Conservation (phyloP, 1,284 basidiomycete species). For the Fomitopsis palustris region DNA sequence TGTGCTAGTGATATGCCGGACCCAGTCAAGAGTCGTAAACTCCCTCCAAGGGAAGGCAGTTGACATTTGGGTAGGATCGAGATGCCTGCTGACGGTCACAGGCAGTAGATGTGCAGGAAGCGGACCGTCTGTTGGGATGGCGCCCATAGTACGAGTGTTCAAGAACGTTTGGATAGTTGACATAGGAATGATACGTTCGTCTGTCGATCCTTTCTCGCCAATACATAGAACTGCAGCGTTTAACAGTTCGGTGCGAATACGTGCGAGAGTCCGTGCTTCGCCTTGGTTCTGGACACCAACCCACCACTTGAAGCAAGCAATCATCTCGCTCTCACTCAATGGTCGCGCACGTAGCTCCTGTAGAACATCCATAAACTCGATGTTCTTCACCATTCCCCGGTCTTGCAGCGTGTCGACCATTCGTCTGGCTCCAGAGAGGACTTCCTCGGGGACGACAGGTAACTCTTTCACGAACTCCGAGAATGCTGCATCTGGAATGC, state of each 20-base stretch:
- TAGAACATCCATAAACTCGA: constrained; percentile 86
- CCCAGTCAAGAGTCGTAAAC: constrained; percentile 76
- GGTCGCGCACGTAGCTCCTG: constrained; percentile 75
- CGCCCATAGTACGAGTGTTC: constrained; percentile 58
- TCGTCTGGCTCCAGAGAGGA: constrained; percentile 59
- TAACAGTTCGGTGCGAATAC: constrained; percentile 60
- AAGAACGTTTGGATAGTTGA: constrained; percentile 72
- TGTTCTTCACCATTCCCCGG: constrained; percentile 74
- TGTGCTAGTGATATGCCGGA: constrained; percentile 61
- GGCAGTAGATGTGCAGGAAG: constrained; percentile 81
- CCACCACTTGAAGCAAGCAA: constrained; percentile 91
- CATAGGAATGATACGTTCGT: constrained; percentile 65
- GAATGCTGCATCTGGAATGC: constrained; percentile 77
- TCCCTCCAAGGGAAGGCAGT: constrained; percentile 80
- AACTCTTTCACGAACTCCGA: constrained; percentile 78
- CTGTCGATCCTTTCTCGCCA: constrained; percentile 33
- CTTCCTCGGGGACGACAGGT: constrained; percentile 69
- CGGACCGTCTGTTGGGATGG: constrained; percentile 81
- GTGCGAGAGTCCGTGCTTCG: constrained; percentile 36
- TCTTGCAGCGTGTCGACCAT: constrained; percentile 69
- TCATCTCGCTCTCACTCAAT: constrained; percentile 72
- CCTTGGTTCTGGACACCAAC: constrained; percentile 58
- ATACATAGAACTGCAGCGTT: constrained; percentile 64
- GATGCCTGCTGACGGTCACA: constrained; percentile 60
- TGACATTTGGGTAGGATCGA: constrained; percentile 55